phyloP scores from a whole-genome alignment of 345 rosid genomes.

The Odontarrhena argentea region DNA sequence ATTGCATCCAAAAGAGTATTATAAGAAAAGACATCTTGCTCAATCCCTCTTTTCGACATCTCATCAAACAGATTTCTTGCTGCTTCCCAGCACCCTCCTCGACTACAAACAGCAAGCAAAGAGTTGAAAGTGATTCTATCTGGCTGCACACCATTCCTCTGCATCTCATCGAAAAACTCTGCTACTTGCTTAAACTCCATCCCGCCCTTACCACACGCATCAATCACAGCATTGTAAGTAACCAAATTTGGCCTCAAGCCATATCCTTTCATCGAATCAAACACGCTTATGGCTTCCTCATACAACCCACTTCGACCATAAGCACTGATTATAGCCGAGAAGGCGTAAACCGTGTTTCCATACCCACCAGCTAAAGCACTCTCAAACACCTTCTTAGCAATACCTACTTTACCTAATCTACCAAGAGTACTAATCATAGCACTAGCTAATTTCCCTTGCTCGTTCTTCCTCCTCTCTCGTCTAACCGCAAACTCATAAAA shows the following conservation, averaged over 20 bases:
- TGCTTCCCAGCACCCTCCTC: slow-evolving; percentile 84
- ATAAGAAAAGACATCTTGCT: slow-evolving; percentile 76
- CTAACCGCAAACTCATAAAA: slow-evolving; percentile 74
- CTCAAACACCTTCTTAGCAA: slow-evolving; percentile 70
- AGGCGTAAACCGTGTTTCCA: slow-evolving; percentile 86
- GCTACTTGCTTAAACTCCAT: slow-evolving; percentile 64
- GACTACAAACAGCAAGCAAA: slow-evolving; percentile 78
- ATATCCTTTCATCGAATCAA: slow-evolving; percentile 62
- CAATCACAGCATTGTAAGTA: slow-evolving; percentile 89
- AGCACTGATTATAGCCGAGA: slow-evolving; percentile 87
- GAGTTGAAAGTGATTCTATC: slow-evolving; percentile 89
- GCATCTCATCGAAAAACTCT: slow-evolving; percentile 78
- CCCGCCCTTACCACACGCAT: slow-evolving; percentile 91
- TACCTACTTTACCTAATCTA: slow-evolving; percentile 75
- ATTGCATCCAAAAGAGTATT: slow-evolving; percentile 86
- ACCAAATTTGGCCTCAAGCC: slow-evolving; percentile 88
- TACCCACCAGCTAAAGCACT: slow-evolving; percentile 75
- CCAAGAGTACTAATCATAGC: slow-evolving; percentile 83
- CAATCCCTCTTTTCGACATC: slow-evolving; percentile 76
- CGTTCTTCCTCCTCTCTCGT: slow-evolving; percentile 70
- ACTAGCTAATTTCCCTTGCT: slow-evolving; percentile 84
- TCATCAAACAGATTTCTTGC: slow-evolving; percentile 75
- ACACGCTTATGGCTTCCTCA: slow-evolving; percentile 66
- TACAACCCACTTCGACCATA: slow-evolving; percentile 76
- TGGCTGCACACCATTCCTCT: slow-evolving; percentile 68